phyloP scores from a whole-genome alignment of 148 eudicot species.

The Chenopodium suecicum region DNA sequence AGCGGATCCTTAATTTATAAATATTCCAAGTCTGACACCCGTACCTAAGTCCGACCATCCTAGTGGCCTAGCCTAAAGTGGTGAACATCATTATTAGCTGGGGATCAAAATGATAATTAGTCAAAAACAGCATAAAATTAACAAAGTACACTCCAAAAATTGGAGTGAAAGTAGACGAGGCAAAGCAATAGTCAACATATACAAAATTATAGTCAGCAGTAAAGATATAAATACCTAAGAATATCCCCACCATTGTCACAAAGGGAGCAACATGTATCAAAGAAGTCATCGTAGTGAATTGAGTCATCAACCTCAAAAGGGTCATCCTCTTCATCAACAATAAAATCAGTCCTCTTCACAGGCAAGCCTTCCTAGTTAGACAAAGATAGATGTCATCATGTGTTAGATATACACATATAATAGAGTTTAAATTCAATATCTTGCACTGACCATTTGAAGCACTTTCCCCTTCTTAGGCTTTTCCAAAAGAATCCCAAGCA shows the following conservation, averaged over 20 bases:
- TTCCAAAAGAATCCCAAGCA: slow-evolving; percentile 41
- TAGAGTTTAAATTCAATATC: background rate
- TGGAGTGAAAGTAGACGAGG: background rate
- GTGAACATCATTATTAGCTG: background rate
- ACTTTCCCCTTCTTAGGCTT: slow-evolving; percentile 36
- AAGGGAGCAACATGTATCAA: slow-evolving; percentile 68
- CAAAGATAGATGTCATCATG: slow-evolving; percentile 4
- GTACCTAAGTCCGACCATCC: too few species aligned
- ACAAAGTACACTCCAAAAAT: background rate
- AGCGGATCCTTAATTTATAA: too few species aligned
- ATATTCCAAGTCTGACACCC: too few species aligned
- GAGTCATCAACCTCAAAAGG: slow-evolving; percentile 29
- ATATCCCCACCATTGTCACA: slow-evolving; percentile 88
- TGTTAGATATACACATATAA: background rate
- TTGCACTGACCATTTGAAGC: slow-evolving; percentile 37
- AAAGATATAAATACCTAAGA: slow-evolving; percentile 47
- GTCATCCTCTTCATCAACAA: slow-evolving; percentile 28
- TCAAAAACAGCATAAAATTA: background rate
- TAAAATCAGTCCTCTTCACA: slow-evolving; percentile 18
- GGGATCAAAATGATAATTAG: background rate
- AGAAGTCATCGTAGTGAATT: slow-evolving; percentile 35
- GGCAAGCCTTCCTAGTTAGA: slow-evolving; percentile 15
- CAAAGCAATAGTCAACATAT: background rate
- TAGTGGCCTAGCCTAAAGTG: background rate
- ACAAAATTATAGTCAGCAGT: background rate